Base-by-base conservation (phyloP, 495 filamentous ascomycete species). In the Pyronema omphalodes region DNA sequence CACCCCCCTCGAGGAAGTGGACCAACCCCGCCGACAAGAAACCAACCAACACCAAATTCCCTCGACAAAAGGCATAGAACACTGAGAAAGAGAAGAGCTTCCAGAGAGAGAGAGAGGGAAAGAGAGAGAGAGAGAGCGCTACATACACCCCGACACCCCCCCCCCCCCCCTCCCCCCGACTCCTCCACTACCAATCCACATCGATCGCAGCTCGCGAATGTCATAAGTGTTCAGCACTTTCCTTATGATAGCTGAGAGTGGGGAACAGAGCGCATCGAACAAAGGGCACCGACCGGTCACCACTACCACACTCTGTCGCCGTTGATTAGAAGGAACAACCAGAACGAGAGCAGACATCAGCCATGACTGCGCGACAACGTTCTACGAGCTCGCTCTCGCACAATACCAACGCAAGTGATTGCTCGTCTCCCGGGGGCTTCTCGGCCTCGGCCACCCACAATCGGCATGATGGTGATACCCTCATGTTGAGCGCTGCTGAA, bases 281-380 rank as follows among this genome's bases (percentile, higher is more conserved):
- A 12, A 12, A 12, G 15, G 11, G 11, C 39, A 41, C 39, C 39
- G 11, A 12, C 15, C 39, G 39, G 11, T 41, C 39, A 41, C 39
- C 39, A 41, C n/a, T 40, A 7, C 23, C 23, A 29, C 23, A 29
- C 23, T 29, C 23, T 29, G 23, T 29, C 23, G 23, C 23, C 23
- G 23, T 29, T 29, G 23, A 29, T 29, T 41, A 41, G 39, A 12
- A 41, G 39, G 39, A 41, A 29, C 23, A 29, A 29, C 2, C 23
- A 29, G 23, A 29, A 29, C 23, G 23, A 29, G 23, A 29, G 23
- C 23, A 29, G 23, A 29, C 23, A 5, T 29, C 23, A 29, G 23
- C 15, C 9, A 64, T 64, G 61, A 55, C 53, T 41, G 63, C 61
- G 55, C 61, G 61, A 54, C 61, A 64, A 56, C 61, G 61, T 41